Base-by-base conservation (phyloP, 768 basidiomycete genomes). In the Trametes elegans region DNA sequence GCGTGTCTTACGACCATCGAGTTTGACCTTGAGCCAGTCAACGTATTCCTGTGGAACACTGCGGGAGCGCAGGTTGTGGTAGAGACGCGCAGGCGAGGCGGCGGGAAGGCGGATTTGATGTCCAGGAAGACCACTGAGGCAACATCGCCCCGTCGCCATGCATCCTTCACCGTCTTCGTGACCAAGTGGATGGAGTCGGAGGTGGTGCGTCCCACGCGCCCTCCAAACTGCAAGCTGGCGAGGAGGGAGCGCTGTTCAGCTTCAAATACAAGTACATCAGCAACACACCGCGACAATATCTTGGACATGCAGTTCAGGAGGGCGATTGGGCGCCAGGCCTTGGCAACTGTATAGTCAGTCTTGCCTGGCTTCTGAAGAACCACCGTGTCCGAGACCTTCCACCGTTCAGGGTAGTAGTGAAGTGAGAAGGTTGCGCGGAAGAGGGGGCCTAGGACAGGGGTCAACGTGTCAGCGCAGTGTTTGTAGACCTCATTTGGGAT, bases 41-140 rank as follows among this genome's bases (percentile, higher is more conserved):
- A 63, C 59, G 23, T 59, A 35, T 14, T 60, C 42, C 18, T 43
- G 31, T 14, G 63, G 63, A 10, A 64, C 40, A 7, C 63, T 55
- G 2, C 50, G 27, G 42, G 27, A 23, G 0, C 61, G 48, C 32
- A 64, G 48, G 43, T 60, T 53, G 49, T 64, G 55, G 27, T 58
- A 45, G 16, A 64, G 57, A 3, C 53, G 45, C 9, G 57, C 58
- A 0, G 57, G 51, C 26, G 38, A 34, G 2, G 55, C 57, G 14
- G 55, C 62, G 63, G 63, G 34, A 64, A 79, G 0, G 72, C 70
- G 1, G 68, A 62, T 40, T 76, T 72, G 27, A 79, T 65, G 13
- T 58, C 66, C 3, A 71, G 48, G 7, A 71, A 64, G 0, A 77
- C 57, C 2, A 68, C 24, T 50, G 44, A 71, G 66, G 3, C 75